These are phyloP conservation scores for Sechiopsis laciniata DNA, from an alignment of 306 rosid species.

Conservation along the genomic window DNA sequence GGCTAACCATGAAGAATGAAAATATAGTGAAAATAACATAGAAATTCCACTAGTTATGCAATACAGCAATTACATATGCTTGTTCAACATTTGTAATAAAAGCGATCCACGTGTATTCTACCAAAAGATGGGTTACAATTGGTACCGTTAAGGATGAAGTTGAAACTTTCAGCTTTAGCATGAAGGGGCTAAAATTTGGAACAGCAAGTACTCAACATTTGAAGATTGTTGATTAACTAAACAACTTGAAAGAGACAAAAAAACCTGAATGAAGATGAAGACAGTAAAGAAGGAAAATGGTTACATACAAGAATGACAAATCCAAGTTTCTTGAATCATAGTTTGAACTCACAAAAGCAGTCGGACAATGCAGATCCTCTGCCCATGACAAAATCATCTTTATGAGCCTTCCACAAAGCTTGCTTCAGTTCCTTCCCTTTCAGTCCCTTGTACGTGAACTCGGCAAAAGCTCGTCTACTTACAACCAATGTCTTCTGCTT, in stretches of 20 bases:
- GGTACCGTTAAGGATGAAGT: neutral
- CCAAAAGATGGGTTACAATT: constrained; percentile 12
- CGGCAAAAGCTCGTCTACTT: constrained; percentile 72
- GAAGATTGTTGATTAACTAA: neutral
- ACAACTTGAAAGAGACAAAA: neutral
- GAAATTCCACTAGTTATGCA: neutral
- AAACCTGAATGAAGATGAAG: neutral
- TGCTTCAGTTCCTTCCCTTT: constrained; percentile 46
- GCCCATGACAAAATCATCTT: constrained; percentile 65
- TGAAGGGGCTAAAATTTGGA: neutral
- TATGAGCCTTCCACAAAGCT: constrained; percentile 64
- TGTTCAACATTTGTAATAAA: neutral
- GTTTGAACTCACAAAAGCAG: constrained; percentile 75
- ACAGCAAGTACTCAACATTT: constrained; percentile 1
- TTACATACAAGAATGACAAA: constrained; percentile 7
- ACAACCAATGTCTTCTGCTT: constrained; percentile 64
- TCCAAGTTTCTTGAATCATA: constrained; percentile 34
- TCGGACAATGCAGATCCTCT: constrained; percentile 75
- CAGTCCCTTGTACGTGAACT: constrained; percentile 52
- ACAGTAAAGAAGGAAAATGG: neutral
- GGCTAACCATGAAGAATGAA: neutral
- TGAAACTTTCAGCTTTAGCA: neutral
- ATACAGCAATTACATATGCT: neutral
- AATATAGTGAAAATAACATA: neutral
- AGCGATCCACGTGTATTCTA: neutral